Evolutionary conservation across 441 rosid species (phyloP), one percentile per base, ranked within the genome.

Genomic region (Mallotus japonicus): DNA sequence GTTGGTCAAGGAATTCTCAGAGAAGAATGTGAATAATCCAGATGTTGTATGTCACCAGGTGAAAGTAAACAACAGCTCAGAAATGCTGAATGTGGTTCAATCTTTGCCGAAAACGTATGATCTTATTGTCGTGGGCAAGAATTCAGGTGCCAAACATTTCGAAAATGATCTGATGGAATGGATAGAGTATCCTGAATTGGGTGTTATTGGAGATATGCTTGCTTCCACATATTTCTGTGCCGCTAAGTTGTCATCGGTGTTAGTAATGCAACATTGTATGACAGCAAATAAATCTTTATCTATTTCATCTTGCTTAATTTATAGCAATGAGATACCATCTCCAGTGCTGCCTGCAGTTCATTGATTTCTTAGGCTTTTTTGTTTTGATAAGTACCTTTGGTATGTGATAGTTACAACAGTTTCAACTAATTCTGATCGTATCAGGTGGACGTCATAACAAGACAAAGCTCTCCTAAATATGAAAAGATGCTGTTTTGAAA

Each of bases 191-290:
- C 67, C 28, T 3, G 87, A 86, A 73, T 77, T 86, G 6, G 86
- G 89, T n/a, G 79, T 76, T 0, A 61, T 84, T 5, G 86, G 87
- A 0, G 87, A 86, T 22, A 14, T 83, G n/a, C 19, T 82, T 55
- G 76, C 81, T 11, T 73, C 87, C 0, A 24, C 54, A 1, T 80
- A 80, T 20, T 76, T 69, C 63, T 20, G 50, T 7, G 64, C 54
- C 0, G 75, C 40, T 4, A 37, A 58, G 9, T 49, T 4, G 32
- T 67, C 62, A 10, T 81, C 79, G 1, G 73, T 83, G 17, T 66
- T 80, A 20, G 86, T 84, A 8, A 59, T 74, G 50, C 78, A 82
- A 11, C 78, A 78, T 68, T 32, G 46, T 49, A 3, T 16, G 20
- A 13, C 42, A 37, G 50, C 0, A 11, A 5, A 8, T 14, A 28